Conservation (phyloP, 2,329 filamentous ascomycete genomes). For the Teratosphaeria viscida region DNA sequence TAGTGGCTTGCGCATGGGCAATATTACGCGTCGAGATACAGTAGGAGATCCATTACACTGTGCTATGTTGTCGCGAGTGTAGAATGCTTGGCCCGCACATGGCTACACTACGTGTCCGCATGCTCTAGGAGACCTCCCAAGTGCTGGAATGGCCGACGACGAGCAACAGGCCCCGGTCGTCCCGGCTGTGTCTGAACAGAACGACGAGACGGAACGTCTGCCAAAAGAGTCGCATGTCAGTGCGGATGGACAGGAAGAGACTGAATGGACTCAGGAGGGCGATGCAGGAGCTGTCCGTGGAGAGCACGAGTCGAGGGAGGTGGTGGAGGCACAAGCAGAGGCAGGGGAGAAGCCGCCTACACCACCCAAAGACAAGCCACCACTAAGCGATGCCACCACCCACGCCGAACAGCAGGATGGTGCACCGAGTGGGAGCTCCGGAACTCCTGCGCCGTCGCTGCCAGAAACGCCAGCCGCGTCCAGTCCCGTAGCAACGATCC, state of each 20-base stretch:
- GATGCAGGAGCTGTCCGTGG: background rate
- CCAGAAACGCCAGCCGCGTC: conserved; percentile 7
- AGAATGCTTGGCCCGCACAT: background rate
- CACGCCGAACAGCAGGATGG: background rate
- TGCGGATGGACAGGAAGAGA: background rate
- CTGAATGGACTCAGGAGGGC: background rate
- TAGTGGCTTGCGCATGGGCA: background rate
- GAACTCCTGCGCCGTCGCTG: conserved; percentile 1
- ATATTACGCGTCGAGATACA: background rate
- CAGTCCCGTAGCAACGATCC: conserved; percentile 11
- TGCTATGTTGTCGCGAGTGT: background rate
- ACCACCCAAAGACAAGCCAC: background rate
- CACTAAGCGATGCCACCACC: background rate
- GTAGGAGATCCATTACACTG: background rate
- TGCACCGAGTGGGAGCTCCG: background rate
- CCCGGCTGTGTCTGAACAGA: conserved; percentile 1
- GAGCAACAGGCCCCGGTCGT: conserved; percentile 13
- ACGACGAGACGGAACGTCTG: background rate
- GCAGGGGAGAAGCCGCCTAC: conserved; percentile 3
- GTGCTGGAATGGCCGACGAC: conserved; percentile 22
- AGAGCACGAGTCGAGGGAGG: background rate
- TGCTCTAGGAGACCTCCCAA: conserved; percentile 10
- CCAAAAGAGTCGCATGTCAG: background rate
- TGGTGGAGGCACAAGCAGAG: conserved; percentile 1
- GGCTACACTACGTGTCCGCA: background rate